Evolutionary conservation across 1,284 basidiomycete species (phyloP).

Genomic region (Cystobasidiaceae sp.): DNA sequence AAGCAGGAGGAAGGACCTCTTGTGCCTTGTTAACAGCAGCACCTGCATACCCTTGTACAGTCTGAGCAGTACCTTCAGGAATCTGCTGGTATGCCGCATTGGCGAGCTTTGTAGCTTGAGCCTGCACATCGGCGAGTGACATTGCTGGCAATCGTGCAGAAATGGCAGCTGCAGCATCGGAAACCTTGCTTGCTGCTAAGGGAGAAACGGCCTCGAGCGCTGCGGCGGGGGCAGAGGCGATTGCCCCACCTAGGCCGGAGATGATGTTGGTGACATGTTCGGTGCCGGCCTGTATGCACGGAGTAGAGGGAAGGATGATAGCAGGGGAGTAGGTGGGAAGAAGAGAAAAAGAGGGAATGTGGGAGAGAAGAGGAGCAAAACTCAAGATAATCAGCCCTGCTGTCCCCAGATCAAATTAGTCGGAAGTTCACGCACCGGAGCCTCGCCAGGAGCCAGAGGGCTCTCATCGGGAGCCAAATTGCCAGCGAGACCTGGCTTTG

Average conservation of each 20-base stretch:
- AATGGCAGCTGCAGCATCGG: constrained; percentile 19
- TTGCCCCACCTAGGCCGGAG: constrained; percentile 25
- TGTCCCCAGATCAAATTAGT: not conserved
- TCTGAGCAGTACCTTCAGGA: constrained; percentile 26
- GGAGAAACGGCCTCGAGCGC: constrained; percentile 23
- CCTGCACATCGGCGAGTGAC: constrained; percentile 4
- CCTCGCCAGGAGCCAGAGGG: constrained; percentile 8
- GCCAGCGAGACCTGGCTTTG: constrained; percentile 9
- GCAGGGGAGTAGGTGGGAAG: no score
- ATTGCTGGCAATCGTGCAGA: constrained; percentile 11
- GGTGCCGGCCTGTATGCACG: constrained; percentile 28
- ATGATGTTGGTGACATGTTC: constrained; percentile 29
- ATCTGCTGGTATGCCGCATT: constrained; percentile 22
- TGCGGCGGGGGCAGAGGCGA: constrained; percentile 30
- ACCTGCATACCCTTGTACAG: constrained; percentile 14
- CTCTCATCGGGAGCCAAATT: constrained; percentile 14
- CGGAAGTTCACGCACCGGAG: constrained; percentile 3
- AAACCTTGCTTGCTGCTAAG: constrained; percentile 23
- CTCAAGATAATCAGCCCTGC: not conserved
- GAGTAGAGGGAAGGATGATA: not conserved
- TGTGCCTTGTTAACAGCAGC: constrained; percentile 20
- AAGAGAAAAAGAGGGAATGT: no score
- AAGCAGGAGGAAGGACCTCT: constrained; percentile 25
- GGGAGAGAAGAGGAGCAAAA: not conserved
- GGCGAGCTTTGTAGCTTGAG: constrained; percentile 10